Evolutionary conservation across 2,329 filamentous ascomycete species (phyloP).

Genomic region (Pyricularia grisea): DNA sequence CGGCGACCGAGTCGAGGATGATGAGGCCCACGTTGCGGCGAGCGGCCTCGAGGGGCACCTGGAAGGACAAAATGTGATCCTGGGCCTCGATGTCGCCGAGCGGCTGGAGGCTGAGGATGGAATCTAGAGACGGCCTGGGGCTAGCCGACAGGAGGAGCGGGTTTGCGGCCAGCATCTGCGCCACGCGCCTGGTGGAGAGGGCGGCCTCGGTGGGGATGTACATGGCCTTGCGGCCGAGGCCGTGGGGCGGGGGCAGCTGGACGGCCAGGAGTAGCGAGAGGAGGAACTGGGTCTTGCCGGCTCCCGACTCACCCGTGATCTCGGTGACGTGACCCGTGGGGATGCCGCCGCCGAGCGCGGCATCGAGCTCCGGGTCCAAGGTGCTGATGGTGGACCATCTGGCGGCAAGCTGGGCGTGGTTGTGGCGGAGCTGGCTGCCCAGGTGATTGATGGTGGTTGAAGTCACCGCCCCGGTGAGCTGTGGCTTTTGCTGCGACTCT

Average conservation of each 20-base stretch:
- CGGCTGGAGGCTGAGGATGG: slow-evolving; percentile 57
- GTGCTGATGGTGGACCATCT: slow-evolving; percentile 63
- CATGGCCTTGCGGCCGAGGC: slow-evolving; percentile 64
- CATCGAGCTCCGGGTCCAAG: slow-evolving; percentile 64
- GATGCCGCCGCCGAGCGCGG: slow-evolving; percentile 69
- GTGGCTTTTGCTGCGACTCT: not conserved
- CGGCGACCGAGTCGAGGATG: slow-evolving; percentile 83
- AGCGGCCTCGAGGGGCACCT: slow-evolving; percentile 76
- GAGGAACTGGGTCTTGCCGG: slow-evolving; percentile 91
- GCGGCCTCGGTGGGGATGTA: slow-evolving; percentile 92
- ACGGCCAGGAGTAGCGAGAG: slow-evolving; percentile 74
- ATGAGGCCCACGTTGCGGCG: slow-evolving; percentile 72
- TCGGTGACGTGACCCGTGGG: slow-evolving; percentile 77
- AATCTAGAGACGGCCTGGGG: slow-evolving; percentile 53
- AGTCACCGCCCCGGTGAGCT: slow-evolving; percentile 10
- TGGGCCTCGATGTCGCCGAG: slow-evolving; percentile 73
- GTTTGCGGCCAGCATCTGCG: slow-evolving; percentile 66
- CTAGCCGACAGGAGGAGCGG: slow-evolving; percentile 43
- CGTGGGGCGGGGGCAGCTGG: slow-evolving; percentile 67
- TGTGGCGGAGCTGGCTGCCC: slow-evolving; percentile 16
- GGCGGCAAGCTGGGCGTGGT: slow-evolving; percentile 26
- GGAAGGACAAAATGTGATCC: slow-evolving; percentile 88
- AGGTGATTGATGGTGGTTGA: not conserved
- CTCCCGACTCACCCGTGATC: slow-evolving; percentile 85
- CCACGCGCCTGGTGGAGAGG: slow-evolving; percentile 70